Conservation (phyloP, 2,329 filamentous ascomycete genomes). For the Lecanicillium sp. region DNA sequence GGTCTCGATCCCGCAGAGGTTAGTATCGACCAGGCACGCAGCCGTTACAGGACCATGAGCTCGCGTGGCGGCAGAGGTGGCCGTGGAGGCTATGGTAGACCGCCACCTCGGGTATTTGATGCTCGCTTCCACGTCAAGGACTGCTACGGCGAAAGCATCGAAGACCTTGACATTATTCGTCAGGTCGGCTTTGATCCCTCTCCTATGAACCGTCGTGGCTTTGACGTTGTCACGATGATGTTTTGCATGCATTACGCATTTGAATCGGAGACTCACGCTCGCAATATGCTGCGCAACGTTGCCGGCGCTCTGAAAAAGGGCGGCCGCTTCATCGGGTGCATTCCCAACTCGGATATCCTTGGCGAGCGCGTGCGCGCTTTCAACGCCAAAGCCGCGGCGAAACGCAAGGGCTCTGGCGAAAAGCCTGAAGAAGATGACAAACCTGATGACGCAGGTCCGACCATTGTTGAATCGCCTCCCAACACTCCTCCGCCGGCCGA, state of each 20-base stretch:
- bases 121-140: conserved; percentile 87
- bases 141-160: conserved; percentile 80
- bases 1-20: conserved; percentile 89
- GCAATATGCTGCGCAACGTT: conserved; percentile 89
- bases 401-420: conserved; percentile 33
- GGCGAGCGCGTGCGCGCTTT: conserved; percentile 69
- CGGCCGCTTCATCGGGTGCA: conserved; percentile 87
- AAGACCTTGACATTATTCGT: conserved; percentile 70
- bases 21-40: conserved; percentile 82
- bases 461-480: conserved; percentile 5
- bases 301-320: conserved; percentile 87
- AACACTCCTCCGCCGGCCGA: neutral
- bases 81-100: conserved; percentile 40
- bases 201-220: conserved; percentile 68
- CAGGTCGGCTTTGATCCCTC: conserved; percentile 82
- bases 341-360: conserved; percentile 93
- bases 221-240: conserved; percentile 98
- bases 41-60: conserved; percentile 70
- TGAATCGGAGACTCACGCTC: conserved; percentile 81
- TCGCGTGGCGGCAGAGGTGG: conserved; percentile 50
- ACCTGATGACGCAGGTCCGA: conserved; percentile 18
- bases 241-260: conserved; percentile 99
- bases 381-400: conserved; percentile 46
- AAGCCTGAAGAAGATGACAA: conserved; percentile 29
- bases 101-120: conserved; percentile 60